phyloP scores from a whole-genome alignment of 768 basidiomycete species.

The Tricholoma hemisulphureum region DNA sequence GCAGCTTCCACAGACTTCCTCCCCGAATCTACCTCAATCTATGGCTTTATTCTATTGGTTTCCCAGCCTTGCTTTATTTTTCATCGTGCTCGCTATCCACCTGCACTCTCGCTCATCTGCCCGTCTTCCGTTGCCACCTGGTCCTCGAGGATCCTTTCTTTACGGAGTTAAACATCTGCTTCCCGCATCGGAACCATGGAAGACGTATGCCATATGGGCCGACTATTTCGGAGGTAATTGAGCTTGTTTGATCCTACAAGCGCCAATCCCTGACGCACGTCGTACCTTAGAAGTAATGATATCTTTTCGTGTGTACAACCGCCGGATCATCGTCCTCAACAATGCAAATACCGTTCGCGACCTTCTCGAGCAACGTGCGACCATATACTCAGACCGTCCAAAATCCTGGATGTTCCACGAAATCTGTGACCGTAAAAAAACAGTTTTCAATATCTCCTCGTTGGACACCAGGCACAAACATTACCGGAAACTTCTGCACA shows the following conservation, averaged over 20 bases:
- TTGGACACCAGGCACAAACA: constrained; percentile 34
- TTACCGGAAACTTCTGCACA: constrained; percentile 42
- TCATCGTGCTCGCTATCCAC: neutral
- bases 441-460: constrained; percentile 45
- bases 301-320: constrained; percentile 45
- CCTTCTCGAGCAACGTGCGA: constrained; percentile 50
- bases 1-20: neutral
- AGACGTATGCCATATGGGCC: constrained; percentile 26
- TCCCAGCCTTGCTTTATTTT: constrained; percentile 3
- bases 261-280: neutral
- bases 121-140: constrained; percentile 25
- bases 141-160: constrained; percentile 22
- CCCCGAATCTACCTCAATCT: neutral
- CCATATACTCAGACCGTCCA: constrained; percentile 57
- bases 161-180: constrained; percentile 23
- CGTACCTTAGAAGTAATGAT: constrained; percentile 45
- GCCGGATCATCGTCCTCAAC: constrained; percentile 50
- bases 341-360: constrained; percentile 41
- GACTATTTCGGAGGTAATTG: constrained; percentile 19
- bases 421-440: constrained; percentile 40
- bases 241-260: neutral
- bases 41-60: constrained; percentile 9
- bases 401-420: constrained; percentile 43
- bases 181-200: constrained; percentile 25
- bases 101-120: neutral